Percentiles rank a stretch among this genome's conserved stretches.
phyloP scores from a whole-genome alignment of 2,329 filamentous ascomycete species.

The Chrysoporthe austroafricana region DNA sequence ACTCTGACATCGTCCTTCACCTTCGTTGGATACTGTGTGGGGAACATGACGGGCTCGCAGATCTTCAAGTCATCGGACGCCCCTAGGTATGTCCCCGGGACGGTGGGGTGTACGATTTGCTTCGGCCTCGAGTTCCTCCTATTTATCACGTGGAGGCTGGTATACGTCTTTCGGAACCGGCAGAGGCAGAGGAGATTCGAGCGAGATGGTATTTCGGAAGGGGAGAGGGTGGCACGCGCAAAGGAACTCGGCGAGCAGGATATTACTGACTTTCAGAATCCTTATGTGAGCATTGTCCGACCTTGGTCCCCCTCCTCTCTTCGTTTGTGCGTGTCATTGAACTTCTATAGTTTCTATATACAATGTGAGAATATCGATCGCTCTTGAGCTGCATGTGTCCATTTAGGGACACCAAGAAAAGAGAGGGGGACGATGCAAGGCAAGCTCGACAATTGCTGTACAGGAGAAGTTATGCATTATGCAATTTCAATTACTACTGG shows the following conservation, averaged over 20 bases:
- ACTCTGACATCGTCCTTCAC: constrained; percentile 50
- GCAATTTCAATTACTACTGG: too few relatives aligned
- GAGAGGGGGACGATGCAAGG: neutral
- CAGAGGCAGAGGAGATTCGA: constrained; percentile 37
- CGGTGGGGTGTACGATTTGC: constrained; percentile 43
- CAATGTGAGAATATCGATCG: neutral
- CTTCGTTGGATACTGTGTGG: constrained; percentile 49
- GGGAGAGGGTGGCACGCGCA: constrained; percentile 39
- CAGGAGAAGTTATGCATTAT: too few relatives aligned
- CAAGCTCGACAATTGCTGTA: too few relatives aligned
- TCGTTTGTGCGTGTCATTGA: neutral
- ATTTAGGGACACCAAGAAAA: neutral
- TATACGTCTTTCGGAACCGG: constrained; percentile 46
- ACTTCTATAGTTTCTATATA: constrained; percentile 5
- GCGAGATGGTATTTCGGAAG: constrained; percentile 39
- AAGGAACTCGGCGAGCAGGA: constrained; percentile 43
- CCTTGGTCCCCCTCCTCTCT: neutral
- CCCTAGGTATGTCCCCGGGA: constrained; percentile 49
- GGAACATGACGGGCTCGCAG: constrained; percentile 52
- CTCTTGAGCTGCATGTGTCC: neutral
- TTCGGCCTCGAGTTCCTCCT: constrained; percentile 44
- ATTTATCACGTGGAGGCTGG: constrained; percentile 43
- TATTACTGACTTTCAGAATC: constrained; percentile 43
- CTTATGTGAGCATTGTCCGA: constrained; percentile 35
- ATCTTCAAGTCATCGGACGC: constrained; percentile 49